Evolutionary conservation across 1,284 basidiomycete species (phyloP).

Genomic region (Trametes polyzona): DNA sequence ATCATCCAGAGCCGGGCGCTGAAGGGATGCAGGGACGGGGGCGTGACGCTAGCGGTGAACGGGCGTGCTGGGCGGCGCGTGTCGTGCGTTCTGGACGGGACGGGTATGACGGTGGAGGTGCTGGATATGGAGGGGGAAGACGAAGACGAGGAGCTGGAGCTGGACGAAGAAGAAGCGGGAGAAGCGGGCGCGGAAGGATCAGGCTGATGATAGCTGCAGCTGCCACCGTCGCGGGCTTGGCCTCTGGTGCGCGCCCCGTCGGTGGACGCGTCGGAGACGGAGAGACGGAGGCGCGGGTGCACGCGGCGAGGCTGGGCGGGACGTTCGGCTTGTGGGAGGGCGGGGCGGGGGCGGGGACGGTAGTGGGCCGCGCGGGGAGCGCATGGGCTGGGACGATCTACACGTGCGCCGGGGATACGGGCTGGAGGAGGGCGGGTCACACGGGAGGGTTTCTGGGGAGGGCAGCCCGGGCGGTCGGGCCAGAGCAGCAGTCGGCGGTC

Average conservation of each 20-base stretch:
- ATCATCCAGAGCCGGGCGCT: conserved; percentile 63
- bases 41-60: conserved; percentile 69
- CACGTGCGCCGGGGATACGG: conserved; percentile 29
- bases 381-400: conserved; percentile 9
- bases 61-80: conserved; percentile 73
- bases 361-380: background rate
- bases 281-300: background rate
- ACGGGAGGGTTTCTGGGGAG: conserved; percentile 18
- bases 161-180: conserved; percentile 24
- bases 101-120: conserved; percentile 66
- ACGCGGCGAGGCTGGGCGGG: background rate
- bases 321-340: background rate
- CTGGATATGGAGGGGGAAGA: conserved; percentile 77
- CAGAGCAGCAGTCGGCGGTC: conserved; percentile 27
- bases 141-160: conserved; percentile 53
- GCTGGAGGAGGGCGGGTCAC: conserved; percentile 25
- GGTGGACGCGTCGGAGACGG: background rate
- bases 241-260: background rate
- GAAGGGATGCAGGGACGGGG: conserved; percentile 52
- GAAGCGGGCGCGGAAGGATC: conserved; percentile 22
- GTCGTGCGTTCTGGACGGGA: conserved; percentile 69
- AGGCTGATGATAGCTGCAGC: too few species aligned
- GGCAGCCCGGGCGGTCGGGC: conserved; percentile 26
- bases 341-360: background rate
- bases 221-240: too few species aligned